Conservation (phyloP, 2,329 filamentous ascomycete genomes). For the Fusarium goolgardi region DNA sequence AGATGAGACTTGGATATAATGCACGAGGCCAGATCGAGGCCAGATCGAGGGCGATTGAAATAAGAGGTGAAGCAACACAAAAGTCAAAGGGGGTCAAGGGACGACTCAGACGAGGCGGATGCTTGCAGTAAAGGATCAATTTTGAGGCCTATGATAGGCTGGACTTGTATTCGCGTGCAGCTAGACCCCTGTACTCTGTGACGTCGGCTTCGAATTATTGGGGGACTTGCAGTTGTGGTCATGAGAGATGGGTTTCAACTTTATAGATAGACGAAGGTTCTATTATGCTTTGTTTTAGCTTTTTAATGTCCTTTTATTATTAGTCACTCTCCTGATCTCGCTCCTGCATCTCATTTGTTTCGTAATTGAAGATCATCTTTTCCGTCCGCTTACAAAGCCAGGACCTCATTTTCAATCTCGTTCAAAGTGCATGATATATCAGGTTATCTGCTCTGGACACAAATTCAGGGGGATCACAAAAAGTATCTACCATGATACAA, state of each 20-base stretch:
- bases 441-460: slow-evolving; percentile 12
- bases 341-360: slow-evolving; percentile 11
- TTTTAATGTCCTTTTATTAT: neutral
- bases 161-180: slow-evolving; percentile 18
- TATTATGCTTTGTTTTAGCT: neutral
- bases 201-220: slow-evolving; percentile 30
- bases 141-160: slow-evolving; percentile 31
- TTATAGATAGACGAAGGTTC: neutral
- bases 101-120: slow-evolving; percentile 15
- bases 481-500: neutral
- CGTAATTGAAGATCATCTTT: slow-evolving; percentile 13
- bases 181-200: slow-evolving; percentile 34
- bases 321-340: slow-evolving; percentile 2
- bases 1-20: slow-evolving; percentile 32
- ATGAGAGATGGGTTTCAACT: slow-evolving; percentile 17
- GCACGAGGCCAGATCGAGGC: slow-evolving; percentile 17
- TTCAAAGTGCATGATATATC: slow-evolving; percentile 40
- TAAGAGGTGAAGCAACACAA: slow-evolving; percentile 13
- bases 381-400: slow-evolving; percentile 15
- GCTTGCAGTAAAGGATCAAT: slow-evolving; percentile 28
- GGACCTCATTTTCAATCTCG: slow-evolving; percentile 4
- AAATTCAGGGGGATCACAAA: neutral
- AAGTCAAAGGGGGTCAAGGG: slow-evolving; percentile 22
- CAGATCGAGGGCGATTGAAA: slow-evolving; percentile 8
- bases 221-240: slow-evolving; percentile 4